These are phyloP conservation scores for Coemansia sp. DNA, from an alignment of 192 early-diverging fungal genomes.

Conservation along the genomic window DNA sequence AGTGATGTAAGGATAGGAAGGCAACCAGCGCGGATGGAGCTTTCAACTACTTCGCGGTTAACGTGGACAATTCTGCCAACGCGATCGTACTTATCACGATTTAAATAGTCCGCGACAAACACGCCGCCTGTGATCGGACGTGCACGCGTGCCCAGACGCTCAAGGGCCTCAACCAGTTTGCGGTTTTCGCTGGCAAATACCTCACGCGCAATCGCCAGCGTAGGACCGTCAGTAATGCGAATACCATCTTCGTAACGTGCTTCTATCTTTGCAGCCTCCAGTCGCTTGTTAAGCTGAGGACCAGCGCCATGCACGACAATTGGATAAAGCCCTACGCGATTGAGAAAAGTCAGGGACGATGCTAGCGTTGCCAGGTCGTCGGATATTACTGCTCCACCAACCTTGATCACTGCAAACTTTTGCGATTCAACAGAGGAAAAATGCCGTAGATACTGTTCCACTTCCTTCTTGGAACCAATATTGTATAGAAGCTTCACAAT, in stretches of 20 bases:
- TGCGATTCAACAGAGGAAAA: slow-evolving; percentile 98
- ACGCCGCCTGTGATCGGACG: slow-evolving; percentile 96
- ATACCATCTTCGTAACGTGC: slow-evolving; percentile 97
- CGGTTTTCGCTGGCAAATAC: slow-evolving; percentile 95
- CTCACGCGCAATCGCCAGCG: slow-evolving; percentile 88
- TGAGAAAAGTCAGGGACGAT: slow-evolving; percentile 92
- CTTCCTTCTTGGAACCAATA: slow-evolving; percentile 98
- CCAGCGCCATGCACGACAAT: slow-evolving; percentile 98
- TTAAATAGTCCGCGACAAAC: slow-evolving; percentile 94
- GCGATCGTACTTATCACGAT: slow-evolving; percentile 91
- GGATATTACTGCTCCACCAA: slow-evolving; percentile 92
- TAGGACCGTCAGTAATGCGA: slow-evolving; percentile 92
- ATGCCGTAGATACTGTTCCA: slow-evolving; percentile 95
- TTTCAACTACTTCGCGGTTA: slow-evolving; percentile 91
- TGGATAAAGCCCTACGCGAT: slow-evolving; percentile 96
- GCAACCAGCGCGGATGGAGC: slow-evolving; percentile 88
- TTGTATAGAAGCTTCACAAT: slow-evolving; percentile 92
- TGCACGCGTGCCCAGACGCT: slow-evolving; percentile 90
- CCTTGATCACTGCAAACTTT: slow-evolving; percentile 99
- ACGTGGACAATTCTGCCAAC: slow-evolving; percentile 91
- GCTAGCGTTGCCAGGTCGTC: slow-evolving; percentile 94
- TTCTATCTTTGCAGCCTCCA: slow-evolving; percentile 91
- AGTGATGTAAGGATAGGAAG: slow-evolving; percentile 94
- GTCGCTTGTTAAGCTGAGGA: slow-evolving; percentile 88
- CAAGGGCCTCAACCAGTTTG: slow-evolving; percentile 95